Evolutionary conservation across 2,329 filamentous ascomycete species (phyloP).

Genomic region (Acrocalymma vagum): DNA sequence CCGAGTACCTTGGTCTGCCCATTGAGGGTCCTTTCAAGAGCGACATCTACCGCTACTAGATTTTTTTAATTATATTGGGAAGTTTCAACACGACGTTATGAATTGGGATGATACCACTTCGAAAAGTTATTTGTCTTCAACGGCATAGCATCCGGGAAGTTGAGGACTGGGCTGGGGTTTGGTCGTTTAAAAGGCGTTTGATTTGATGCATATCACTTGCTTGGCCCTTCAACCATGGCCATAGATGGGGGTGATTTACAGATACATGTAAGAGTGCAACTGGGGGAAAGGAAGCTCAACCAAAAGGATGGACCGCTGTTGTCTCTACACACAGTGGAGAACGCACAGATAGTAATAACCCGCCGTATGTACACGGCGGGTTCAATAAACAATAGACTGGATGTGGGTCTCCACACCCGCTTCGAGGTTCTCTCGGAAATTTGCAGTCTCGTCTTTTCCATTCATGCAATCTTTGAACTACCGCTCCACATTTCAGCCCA

Average conservation of each 20-base stretch:
- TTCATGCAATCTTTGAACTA: too few species aligned
- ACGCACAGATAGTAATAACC: conserved; percentile 32
- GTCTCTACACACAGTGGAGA: conserved; percentile 25
- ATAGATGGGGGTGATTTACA: conserved; percentile 38
- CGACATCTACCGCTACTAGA: conserved; percentile 75
- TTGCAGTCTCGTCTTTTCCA: too few species aligned
- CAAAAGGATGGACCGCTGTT: conserved; percentile 9
- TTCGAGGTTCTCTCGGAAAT: conserved; percentile 13
- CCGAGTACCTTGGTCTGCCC: conserved; percentile 91
- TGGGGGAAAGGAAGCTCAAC: conserved; percentile 17
- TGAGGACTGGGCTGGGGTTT: conserved; percentile 36
- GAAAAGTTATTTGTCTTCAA: conserved; percentile 69
- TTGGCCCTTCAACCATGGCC: conserved; percentile 50
- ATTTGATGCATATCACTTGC: conserved; percentile 41
- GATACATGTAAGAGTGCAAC: conserved; percentile 36
- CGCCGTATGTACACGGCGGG: conserved; percentile 19
- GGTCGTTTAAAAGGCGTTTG: conserved; percentile 46
- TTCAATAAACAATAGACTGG: conserved; percentile 27
- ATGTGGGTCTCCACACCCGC: conserved; percentile 18
- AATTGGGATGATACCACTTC: conserved; percentile 63
- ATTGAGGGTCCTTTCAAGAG: conserved; percentile 94
- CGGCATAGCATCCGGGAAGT: conserved; percentile 59
- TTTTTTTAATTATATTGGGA: conserved; percentile 38
- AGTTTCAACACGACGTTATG: conserved; percentile 67
- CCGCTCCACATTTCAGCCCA: too few species aligned